Conservation (phyloP, 495 filamentous ascomycete genomes). For the Thermochaetoides thermophila region DNA sequence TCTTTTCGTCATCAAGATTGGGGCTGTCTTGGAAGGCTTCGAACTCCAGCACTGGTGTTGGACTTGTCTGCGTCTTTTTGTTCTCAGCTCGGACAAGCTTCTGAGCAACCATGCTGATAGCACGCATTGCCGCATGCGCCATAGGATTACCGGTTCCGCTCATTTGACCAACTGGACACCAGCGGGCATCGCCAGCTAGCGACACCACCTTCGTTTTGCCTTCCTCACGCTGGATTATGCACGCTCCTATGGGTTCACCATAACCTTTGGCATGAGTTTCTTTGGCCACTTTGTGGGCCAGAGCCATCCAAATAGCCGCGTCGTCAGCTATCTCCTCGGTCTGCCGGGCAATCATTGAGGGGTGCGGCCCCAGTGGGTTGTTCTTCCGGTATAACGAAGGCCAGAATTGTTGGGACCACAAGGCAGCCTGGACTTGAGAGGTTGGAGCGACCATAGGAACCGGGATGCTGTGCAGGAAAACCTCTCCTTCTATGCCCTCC, state of each 20-base stretch:
- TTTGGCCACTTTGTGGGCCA: constrained; percentile 50
- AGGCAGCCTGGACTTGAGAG: constrained; percentile 54
- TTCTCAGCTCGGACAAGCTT: constrained; percentile 40
- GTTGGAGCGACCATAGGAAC: constrained; percentile 67
- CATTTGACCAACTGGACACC: too few species aligned
- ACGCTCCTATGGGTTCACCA: constrained; percentile 63
- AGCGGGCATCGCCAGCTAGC: constrained; percentile 67
- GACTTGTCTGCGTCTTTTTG: constrained; percentile 9
- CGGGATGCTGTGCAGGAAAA: constrained; percentile 34
- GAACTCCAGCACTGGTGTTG: constrained; percentile 24
- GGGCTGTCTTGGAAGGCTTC: constrained; percentile 33
- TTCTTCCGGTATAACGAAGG: constrained; percentile 74
- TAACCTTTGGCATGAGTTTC: constrained; percentile 38
- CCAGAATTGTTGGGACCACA: constrained; percentile 71
- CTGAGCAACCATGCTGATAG: constrained; percentile 73
- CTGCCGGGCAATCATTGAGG: constrained; percentile 38
- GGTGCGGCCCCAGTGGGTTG: constrained; percentile 63
- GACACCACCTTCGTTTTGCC: constrained; percentile 40
- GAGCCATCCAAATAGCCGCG: constrained; percentile 45
- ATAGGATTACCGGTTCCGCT: constrained; percentile 61
- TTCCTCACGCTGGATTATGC: constrained; percentile 51
- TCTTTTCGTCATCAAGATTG: constrained; percentile 25
- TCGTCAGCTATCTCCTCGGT: constrained; percentile 44
- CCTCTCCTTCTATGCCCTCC: constrained; percentile 29
- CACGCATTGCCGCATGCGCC: constrained; percentile 71